Evolutionary conservation across 306 rosid genomes (phyloP), one percentile per base, ranked within the genome.

Genomic region (Purshia tridentata): DNA sequence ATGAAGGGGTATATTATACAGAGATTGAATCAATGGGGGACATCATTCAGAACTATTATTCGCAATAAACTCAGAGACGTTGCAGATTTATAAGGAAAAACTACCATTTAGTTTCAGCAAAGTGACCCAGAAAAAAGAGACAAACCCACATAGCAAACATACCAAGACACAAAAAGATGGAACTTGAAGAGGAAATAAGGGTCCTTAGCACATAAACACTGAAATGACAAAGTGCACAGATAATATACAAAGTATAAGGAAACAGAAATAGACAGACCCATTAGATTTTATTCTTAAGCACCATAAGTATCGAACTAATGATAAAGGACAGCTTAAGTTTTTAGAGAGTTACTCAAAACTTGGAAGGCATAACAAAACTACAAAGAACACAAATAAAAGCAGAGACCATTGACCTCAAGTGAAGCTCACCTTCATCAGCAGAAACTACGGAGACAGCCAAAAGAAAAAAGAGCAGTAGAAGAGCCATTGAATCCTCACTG

Each of bases 341-440:
- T 61, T 14, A 65, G 49, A 22, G 4, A 78, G 66, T 35, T 15
- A 35, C 47, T 13, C 19, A 59, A 78, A 15, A 40, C 56, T 68
- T 29, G 37, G 39, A 65, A 69, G 20, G 7, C 4, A 45, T 29
- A 29, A 29, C 35, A 12, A 80, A 62, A 2, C 57, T 22, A 18
- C 23, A 53, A 6, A 65, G n/a, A 9, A 44, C 12, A 45, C 35
- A 29, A 62, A 73, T 4, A 42, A 11, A 6, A 16, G 6, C 39
- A 59, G 16, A 54, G 19, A 49, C 29, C 6, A 40, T 22, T 39
- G 29, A 68, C 58, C 65, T 20, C 72, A 50, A 75, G 61, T 56
- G 70, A 78, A 81, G 78, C 70, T 70, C 41, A 88, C 96, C 87
- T 70, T 75, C 80, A 69, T 76, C 83, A 53, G 90, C 89, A 76